Conservation (phyloP, 306 rosid species). For the Mimosa bimucronata region DNA sequence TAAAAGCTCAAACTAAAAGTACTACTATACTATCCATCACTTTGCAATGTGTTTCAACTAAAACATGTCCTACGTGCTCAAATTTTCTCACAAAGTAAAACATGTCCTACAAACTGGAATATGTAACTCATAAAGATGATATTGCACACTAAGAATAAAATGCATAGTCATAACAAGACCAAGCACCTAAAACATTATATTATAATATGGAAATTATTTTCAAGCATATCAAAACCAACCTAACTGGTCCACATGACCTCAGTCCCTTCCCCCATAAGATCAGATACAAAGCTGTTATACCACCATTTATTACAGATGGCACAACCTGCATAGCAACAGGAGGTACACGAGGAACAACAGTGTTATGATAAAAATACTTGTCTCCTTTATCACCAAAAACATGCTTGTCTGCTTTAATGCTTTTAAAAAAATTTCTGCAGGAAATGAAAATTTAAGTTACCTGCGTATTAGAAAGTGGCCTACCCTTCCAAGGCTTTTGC, state of each 20-base stretch:
- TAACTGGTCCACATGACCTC: conserved; percentile 95
- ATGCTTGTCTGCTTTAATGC: not conserved
- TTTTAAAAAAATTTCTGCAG: conserved; percentile 9
- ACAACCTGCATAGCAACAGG: conserved; percentile 70
- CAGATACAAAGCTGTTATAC: conserved; percentile 83
- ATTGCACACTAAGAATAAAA: not conserved
- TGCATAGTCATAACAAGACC: not conserved
- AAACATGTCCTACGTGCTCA: not conserved
- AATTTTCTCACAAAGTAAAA: not conserved
- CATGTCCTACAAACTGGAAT: conserved; percentile 4
- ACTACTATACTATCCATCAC: not conserved
- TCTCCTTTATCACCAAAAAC: conserved; percentile 17
- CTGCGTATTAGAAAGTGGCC: conserved; percentile 90
- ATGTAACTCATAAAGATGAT: not conserved
- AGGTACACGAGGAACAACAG: conserved; percentile 34
- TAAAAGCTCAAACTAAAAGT: too few relatives aligned
- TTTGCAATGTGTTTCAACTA: not conserved
- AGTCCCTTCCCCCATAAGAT: conserved; percentile 99
- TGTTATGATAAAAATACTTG: conserved; percentile 21
- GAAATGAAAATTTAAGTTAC: conserved; percentile 43
- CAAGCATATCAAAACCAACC: conserved; percentile 60
- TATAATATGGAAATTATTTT: conserved; percentile 28
- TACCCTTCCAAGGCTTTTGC: conserved; percentile 99
- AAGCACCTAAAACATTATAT: conserved; percentile 17
- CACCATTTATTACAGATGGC: conserved; percentile 92